phyloP scores from a whole-genome alignment of 306 rosid genomes.

The Erythrophleum fordii region DNA sequence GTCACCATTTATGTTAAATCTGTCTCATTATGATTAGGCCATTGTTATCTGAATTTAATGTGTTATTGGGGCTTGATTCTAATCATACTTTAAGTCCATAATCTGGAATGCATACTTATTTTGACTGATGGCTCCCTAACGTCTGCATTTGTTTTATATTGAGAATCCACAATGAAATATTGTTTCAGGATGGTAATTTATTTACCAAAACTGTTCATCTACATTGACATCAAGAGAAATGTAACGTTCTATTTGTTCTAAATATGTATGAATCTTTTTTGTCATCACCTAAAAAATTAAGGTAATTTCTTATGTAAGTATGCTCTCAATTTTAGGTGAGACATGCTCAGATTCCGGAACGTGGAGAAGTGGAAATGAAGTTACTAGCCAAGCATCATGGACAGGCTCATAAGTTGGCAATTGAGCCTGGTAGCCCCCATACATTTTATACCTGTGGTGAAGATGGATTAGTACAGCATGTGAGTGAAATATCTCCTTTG shows the following conservation, averaged over 20 bases:
- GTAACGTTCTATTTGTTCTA: background rate
- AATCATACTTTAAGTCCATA: background rate
- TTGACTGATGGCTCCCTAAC: background rate
- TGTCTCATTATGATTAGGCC: slow-evolving; percentile 7
- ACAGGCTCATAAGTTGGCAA: slow-evolving; percentile 84
- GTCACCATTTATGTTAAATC: slow-evolving; percentile 1
- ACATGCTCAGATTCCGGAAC: slow-evolving; percentile 65
- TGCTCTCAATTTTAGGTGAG: slow-evolving; percentile 66
- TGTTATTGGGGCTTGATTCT: background rate
- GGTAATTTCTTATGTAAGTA: slow-evolving; percentile 14
- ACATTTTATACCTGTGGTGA: slow-evolving; percentile 88
- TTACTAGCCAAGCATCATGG: slow-evolving; percentile 65
- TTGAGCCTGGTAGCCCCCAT: slow-evolving; percentile 93
- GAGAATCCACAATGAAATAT: background rate
- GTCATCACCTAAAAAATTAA: slow-evolving; percentile 11
- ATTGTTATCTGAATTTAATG: background rate
- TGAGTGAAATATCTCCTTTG: slow-evolving; percentile 52
- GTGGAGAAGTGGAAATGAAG: slow-evolving; percentile 59
- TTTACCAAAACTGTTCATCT: background rate
- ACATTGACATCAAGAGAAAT: background rate
- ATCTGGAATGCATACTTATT: background rate
- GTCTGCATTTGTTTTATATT: background rate
- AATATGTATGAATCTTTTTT: slow-evolving; percentile 11
- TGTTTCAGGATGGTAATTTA: background rate
- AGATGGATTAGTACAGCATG: slow-evolving; percentile 92